Percentiles rank a stretch among this genome's conserved stretches.
Conservation (phyloP, 192 early-diverging fungal genomes). For the Chytriomyces hyalinus region DNA sequence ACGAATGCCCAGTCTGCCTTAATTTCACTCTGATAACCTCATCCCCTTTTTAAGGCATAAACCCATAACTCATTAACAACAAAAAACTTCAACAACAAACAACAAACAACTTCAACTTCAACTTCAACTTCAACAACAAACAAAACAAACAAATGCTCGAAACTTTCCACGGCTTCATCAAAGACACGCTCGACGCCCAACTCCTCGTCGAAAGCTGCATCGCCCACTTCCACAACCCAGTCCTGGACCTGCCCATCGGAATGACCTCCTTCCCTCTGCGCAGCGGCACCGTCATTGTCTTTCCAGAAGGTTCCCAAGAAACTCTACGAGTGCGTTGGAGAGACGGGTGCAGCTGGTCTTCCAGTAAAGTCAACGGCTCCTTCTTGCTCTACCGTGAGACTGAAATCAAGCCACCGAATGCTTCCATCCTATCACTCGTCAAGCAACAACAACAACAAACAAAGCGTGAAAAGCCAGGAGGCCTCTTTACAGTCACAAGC, state of each 20-base stretch:
- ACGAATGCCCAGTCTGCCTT: no score
- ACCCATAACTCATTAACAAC: not conserved
- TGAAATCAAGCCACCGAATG: not conserved
- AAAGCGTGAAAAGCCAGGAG: not conserved
- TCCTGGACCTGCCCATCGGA: not conserved
- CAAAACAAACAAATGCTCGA: no score
- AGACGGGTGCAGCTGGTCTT: conserved; percentile 13
- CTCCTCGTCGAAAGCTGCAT: no score
- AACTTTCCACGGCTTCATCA: no score
- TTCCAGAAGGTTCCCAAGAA: conserved; percentile 10
- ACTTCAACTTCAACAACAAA: no score
- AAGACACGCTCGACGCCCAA: no score
- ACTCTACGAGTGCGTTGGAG: not conserved
- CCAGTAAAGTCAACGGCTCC: not conserved
- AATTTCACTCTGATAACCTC: no score
- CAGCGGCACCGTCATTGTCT: not conserved
- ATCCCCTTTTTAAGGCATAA: no score
- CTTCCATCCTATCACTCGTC: not conserved
- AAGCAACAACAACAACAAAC: not conserved
- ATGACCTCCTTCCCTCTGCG: not conserved
- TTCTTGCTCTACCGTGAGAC: not conserved
- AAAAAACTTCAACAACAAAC: not conserved
- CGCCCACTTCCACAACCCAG: not conserved
- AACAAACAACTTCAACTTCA: no score
- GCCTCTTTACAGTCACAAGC: not conserved